A percentile compares a stretch with the other conserved stretches of the same genome.
Evolutionary conservation across 257 asterid species (phyloP).

Genomic region (Solanum tarapatanum): DNA sequence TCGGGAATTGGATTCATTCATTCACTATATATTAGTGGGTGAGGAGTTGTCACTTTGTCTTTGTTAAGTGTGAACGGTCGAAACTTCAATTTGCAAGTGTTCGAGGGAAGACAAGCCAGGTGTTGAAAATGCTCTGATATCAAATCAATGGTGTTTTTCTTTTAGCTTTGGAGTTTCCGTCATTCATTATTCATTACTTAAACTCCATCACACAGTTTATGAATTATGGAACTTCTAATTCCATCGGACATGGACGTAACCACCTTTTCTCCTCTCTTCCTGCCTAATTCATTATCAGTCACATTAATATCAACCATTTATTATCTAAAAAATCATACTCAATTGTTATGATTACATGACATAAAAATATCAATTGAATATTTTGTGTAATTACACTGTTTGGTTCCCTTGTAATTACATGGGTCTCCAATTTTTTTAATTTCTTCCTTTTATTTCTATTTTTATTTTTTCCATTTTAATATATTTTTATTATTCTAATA

Average conservation of each 20-base stretch:
- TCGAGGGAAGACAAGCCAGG: slow-evolving; percentile 23
- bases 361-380: background rate
- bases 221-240: background rate
- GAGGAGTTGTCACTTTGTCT: background rate
- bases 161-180: slow-evolving; percentile 5
- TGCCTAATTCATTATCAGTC: background rate
- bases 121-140: slow-evolving; percentile 51
- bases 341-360: background rate
- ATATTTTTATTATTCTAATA: no score
- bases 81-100: background rate
- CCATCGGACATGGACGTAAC: background rate
- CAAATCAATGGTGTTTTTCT: slow-evolving; percentile 30
- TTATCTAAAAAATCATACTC: no score
- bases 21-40: background rate
- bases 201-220: no score
- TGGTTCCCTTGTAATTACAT: no score
- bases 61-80: slow-evolving; percentile 6
- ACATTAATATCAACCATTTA: background rate
- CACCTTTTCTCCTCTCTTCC: background rate
- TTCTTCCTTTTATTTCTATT: no score
- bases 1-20: background rate
- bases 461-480: no score
- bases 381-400: no score
- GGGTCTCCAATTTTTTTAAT: no score
- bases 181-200: no score